Conservation (phyloP, 805 yeast genomes). For the Jamesozyma piceae region DNA sequence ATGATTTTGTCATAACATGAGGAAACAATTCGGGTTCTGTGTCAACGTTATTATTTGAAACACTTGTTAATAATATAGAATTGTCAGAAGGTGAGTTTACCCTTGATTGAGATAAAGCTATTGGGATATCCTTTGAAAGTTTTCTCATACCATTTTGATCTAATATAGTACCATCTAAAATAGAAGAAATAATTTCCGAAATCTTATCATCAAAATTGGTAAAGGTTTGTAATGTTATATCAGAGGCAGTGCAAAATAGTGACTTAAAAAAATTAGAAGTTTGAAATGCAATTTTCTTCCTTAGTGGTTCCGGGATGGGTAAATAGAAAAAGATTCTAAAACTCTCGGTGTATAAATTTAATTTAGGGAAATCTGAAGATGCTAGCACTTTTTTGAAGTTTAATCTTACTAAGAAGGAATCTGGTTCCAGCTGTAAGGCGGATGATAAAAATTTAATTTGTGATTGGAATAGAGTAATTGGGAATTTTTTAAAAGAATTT, state of each 20-base stretch:
- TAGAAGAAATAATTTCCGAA: constrained; percentile 18
- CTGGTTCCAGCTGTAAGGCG: constrained; percentile 27
- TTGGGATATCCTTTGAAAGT: constrained; percentile 6
- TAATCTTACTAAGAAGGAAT: constrained; percentile 23
- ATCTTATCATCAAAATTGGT: constrained; percentile 21
- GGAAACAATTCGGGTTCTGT: constrained; percentile 3
- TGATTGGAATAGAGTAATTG: constrained; percentile 10
- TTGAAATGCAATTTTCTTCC: constrained; percentile 19
- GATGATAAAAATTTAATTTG: constrained; percentile 27
- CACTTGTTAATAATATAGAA: background rate
- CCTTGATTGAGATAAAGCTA: constrained; percentile 7
- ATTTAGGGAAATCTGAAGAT: constrained; percentile 13
- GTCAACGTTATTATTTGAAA: constrained; percentile 1
- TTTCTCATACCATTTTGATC: constrained; percentile 14
- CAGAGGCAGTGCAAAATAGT: constrained; percentile 22
- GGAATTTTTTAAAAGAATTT: constrained; percentile 1
- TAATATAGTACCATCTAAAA: constrained; percentile 20
- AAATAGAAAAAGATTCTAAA: constrained; percentile 28
- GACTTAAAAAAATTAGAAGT: constrained; percentile 29
- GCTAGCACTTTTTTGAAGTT: constrained; percentile 10
- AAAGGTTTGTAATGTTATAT: constrained; percentile 17
- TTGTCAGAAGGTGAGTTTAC: constrained; percentile 10
- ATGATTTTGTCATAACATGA: constrained; percentile 7
- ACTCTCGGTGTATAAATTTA: constrained; percentile 32
- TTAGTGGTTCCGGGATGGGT: constrained; percentile 21